A percentile compares a stretch with the other conserved stretches of the same genome.
Conservation (phyloP, 129 eudicot genomes). For the Centella asiatica region DNA sequence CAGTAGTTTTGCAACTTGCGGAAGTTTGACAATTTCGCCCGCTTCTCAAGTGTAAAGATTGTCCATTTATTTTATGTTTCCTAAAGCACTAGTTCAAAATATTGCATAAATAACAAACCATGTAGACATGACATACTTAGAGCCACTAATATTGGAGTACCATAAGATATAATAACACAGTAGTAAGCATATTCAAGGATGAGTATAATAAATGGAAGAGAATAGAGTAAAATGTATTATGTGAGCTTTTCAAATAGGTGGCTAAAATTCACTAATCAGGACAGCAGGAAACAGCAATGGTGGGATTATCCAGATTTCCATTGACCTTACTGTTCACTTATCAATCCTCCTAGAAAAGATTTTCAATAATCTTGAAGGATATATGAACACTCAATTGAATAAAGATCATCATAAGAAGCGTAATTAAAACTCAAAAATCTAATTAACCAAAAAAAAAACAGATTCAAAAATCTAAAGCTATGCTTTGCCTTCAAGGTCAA, state of each 20-base stretch:
- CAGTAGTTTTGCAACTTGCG: too few species aligned
- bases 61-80: background rate
- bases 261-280: slow-evolving; percentile 7
- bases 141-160: slow-evolving; percentile 11
- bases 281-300: background rate
- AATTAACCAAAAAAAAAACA: too few species aligned
- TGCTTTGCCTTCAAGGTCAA: background rate
- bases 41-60: background rate
- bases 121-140: slow-evolving; percentile 1
- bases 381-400: too few species aligned
- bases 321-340: slow-evolving; percentile 7
- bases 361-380: too few species aligned
- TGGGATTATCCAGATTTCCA: slow-evolving; percentile 12
- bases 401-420: too few species aligned
- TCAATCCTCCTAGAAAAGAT: background rate
- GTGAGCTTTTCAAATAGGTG: slow-evolving; percentile 6
- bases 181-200: slow-evolving; percentile 9
- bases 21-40: background rate
- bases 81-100: background rate
- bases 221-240: background rate
- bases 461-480: background rate
- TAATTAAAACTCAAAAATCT: too few species aligned
- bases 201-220: slow-evolving; percentile 2
- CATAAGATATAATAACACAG: slow-evolving; percentile 7
- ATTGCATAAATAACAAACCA: background rate